Conservation (phyloP, 2,329 filamentous ascomycete species). For the Drechslerella dactyloides region DNA sequence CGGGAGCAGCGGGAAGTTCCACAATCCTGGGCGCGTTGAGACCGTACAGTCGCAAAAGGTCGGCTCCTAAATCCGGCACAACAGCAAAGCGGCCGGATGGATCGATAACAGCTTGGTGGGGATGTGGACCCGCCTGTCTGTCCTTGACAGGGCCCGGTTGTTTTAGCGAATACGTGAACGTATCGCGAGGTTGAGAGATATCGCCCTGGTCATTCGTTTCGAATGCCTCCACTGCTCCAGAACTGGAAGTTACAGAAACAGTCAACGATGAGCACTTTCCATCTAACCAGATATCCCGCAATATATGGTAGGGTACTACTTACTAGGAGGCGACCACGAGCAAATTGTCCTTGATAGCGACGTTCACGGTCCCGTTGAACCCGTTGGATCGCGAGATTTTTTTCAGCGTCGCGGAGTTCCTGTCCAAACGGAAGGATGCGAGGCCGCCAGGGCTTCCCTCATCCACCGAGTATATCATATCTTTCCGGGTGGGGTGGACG, state of each 20-base stretch:
- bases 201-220: constrained; percentile 23
- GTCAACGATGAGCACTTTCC: neutral
- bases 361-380: constrained; percentile 47
- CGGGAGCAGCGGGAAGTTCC: constrained; percentile 59
- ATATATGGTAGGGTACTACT: constrained; percentile 1
- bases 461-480: constrained; percentile 34
- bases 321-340: constrained; percentile 34
- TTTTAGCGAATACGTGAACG: constrained; percentile 46
- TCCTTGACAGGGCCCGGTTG: constrained; percentile 43
- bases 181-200: constrained; percentile 30
- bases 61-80: constrained; percentile 71
- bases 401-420: constrained; percentile 13
- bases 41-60: constrained; percentile 67
- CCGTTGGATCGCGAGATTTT: constrained; percentile 26
- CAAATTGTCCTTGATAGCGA: constrained; percentile 23
- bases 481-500: constrained; percentile 17
- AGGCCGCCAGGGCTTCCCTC: constrained; percentile 39
- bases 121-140: constrained; percentile 67
- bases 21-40: constrained; percentile 57
- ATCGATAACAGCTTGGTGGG: constrained; percentile 70
- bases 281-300: neutral
- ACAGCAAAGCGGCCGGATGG: constrained; percentile 69
- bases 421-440: constrained; percentile 28
- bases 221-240: constrained; percentile 35
- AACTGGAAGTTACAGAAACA: constrained; percentile 2